Evolutionary conservation across 1,284 basidiomycete species (phyloP).

Genomic region (Puccinia triticina): DNA sequence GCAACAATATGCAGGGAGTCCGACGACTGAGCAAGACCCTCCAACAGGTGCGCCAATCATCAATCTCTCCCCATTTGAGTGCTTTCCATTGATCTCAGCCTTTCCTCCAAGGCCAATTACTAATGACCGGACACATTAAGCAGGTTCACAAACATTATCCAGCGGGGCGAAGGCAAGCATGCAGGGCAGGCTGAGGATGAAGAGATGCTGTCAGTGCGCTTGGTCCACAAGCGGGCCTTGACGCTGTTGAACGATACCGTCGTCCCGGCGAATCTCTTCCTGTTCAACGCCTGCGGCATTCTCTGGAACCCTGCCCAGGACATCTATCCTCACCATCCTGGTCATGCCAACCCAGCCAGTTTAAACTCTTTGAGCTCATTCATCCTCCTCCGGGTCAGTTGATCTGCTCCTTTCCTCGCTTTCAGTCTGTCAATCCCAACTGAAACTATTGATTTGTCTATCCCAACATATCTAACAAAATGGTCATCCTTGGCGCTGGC

Average conservation of each 20-base stretch:
- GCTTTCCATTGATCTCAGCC: not conserved
- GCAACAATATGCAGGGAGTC: not conserved
- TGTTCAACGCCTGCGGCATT: not conserved
- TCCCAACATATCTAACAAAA: not conserved
- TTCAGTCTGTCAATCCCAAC: not conserved
- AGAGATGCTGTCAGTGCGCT: not conserved
- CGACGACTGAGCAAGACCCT: not conserved
- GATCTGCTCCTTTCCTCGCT: not conserved
- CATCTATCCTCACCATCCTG: not conserved
- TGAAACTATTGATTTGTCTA: too few species aligned
- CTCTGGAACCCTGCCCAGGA: not conserved
- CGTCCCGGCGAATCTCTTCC: constrained; percentile 15
- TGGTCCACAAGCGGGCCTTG: not conserved
- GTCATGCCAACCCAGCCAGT: not conserved
- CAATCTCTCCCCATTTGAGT: not conserved
- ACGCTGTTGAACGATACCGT: constrained; percentile 5
- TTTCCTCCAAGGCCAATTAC: too few species aligned
- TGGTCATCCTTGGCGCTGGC: constrained; percentile 27
- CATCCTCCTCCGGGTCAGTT: constrained; percentile 7
- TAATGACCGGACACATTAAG: not conserved
- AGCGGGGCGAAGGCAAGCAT: not conserved
- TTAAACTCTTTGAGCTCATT: not conserved
- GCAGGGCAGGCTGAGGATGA: not conserved
- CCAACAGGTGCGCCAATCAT: not conserved
- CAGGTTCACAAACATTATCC: not conserved